Percentiles rank a stretch among this genome's conserved stretches.
phyloP scores from a whole-genome alignment of 2,329 filamentous ascomycete species.

The Aspergillus sp. region DNA sequence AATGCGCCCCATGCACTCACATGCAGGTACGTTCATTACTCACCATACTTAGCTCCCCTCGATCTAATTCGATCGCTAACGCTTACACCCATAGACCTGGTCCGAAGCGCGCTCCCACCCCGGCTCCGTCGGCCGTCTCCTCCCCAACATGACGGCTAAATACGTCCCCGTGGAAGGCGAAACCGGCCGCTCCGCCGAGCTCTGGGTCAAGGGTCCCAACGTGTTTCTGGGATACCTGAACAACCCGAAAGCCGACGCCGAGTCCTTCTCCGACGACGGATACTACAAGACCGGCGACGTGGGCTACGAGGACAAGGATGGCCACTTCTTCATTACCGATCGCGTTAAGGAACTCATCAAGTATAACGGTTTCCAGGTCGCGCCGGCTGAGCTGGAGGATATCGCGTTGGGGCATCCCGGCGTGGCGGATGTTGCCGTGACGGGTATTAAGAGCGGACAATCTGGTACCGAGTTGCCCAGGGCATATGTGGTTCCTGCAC shows the following conservation, averaged over 20 bases:
- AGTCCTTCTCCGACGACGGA: constrained; percentile 67
- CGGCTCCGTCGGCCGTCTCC: constrained; percentile 13
- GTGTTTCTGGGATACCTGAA: constrained; percentile 75
- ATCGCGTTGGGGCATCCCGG: constrained; percentile 42
- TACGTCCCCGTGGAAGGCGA: constrained; percentile 9
- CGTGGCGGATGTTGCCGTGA: constrained; percentile 56
- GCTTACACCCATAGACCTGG: constrained; percentile 9
- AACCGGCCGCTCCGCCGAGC: constrained; percentile 33
- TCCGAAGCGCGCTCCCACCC: constrained; percentile 7
- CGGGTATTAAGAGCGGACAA: constrained; percentile 54
- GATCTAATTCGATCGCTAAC: background rate
- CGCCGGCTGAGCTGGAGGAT: constrained; percentile 60
- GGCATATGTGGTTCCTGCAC: constrained; percentile 54
- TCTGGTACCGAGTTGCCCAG: constrained; percentile 63
- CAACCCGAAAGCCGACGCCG: constrained; percentile 64
- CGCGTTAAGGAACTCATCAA: constrained; percentile 61
- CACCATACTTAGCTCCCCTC: background rate
- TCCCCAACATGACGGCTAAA: constrained; percentile 19
- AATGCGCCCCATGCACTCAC: constrained; percentile 14
- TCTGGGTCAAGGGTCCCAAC: constrained; percentile 74
- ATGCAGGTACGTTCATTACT: constrained; percentile 6
- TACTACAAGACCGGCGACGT: constrained; percentile 82
- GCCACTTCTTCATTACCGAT: constrained; percentile 80
- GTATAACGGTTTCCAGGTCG: constrained; percentile 65
- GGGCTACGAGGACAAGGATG: constrained; percentile 66